Evolutionary conservation across 352 stramenopile species (phyloP), one percentile per base, ranked within the genome.

Genomic region (Stramenopiles sp.): DNA sequence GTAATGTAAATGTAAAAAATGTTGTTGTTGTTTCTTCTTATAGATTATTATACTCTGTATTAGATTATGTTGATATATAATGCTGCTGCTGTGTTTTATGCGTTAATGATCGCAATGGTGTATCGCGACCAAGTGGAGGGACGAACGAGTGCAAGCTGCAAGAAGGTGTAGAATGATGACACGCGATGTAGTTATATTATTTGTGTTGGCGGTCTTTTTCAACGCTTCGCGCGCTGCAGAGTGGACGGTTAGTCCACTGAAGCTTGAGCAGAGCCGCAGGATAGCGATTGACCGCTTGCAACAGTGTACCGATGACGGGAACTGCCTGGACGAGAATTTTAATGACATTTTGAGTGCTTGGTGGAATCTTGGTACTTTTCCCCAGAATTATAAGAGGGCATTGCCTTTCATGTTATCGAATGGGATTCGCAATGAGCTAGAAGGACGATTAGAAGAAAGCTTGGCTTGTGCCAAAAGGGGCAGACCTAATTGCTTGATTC

Each of bases 301-400:
- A 78, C 8, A 78, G 4, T 78, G 71, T 33, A 78, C 71, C 4
- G 8, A 8, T 33, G 14, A 78, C 14, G 22, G 31, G 71, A 14
- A 78, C 1, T 78, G 71, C 14, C 31, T 4, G 4, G 4, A 78
- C 4, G 22, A 31, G 8, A 31, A 78, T 78, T 78, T 78, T 14
- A 33, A 31, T 31, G 71, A 78, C 22, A 78, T 78, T 14, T 78
- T 78, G 71, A 78, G 71, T 33, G 71, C 4, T 4, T 78, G 71
- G 71, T 78, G 71, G 71, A 78, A 78, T 78, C 8, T 78, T 14
- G 71, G 71, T 14, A 78, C 71, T 4, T 78, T 78, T 78, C 22
- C 71, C 4, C 30, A 33, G 22, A 31, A 33, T 14, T 33, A 33
- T 31, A 78, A 78, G 22, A 33, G 4, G 4, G 22, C 4, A 14